phyloP scores from a whole-genome alignment of 2,329 filamentous ascomycete species.

The Xylariales sp. region DNA sequence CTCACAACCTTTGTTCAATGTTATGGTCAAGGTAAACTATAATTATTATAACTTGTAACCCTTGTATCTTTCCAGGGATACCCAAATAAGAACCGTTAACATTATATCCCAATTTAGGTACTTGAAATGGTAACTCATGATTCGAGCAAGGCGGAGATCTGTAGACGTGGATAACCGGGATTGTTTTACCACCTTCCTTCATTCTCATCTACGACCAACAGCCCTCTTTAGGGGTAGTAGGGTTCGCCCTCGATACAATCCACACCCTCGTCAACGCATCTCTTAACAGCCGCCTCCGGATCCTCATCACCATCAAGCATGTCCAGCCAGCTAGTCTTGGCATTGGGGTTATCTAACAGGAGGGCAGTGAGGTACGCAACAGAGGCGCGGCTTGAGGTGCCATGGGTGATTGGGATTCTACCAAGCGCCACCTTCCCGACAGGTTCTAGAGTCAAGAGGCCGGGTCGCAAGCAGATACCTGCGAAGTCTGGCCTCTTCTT shows the following conservation, averaged over 20 bases:
- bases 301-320: slow-evolving; percentile 65
- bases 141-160: too few species aligned
- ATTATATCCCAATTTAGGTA: too few species aligned
- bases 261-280: slow-evolving; percentile 61
- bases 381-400: slow-evolving; percentile 64
- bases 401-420: slow-evolving; percentile 54
- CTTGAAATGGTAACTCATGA: too few species aligned
- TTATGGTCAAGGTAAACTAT: too few species aligned
- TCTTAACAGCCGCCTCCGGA: slow-evolving; percentile 59
- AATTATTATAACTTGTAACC: too few species aligned
- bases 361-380: slow-evolving; percentile 69
- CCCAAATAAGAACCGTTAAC: too few species aligned
- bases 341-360: slow-evolving; percentile 62
- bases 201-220: neutral
- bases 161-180: too few species aligned
- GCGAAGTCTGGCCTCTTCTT: slow-evolving; percentile 56
- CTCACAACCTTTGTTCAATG: too few species aligned
- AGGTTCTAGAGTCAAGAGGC: slow-evolving; percentile 60
- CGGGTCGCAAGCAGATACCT: slow-evolving; percentile 66
- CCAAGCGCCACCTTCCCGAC: slow-evolving; percentile 62
- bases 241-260: slow-evolving; percentile 66
- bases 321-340: slow-evolving; percentile 66
- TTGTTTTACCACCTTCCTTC: too few species aligned
- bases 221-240: slow-evolving; percentile 49
- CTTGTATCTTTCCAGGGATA: too few species aligned